These are phyloP conservation scores for Gliomastix tumulicola DNA, from an alignment of 2,329 filamentous ascomycete species.

Conservation along the genomic window DNA sequence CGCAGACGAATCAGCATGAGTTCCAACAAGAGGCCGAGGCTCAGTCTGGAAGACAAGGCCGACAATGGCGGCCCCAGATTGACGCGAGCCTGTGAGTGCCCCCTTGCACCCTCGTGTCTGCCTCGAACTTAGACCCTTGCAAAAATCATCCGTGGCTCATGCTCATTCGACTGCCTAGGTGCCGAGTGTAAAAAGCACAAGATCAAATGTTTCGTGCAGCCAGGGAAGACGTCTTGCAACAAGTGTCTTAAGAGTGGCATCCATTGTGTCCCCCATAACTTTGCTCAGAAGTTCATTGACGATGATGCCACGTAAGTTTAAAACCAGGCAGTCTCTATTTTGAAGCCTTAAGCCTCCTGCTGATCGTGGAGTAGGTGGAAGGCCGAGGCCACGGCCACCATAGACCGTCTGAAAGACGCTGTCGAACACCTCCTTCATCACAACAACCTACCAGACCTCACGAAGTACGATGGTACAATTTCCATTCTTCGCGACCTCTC, in stretches of 20 bases:
- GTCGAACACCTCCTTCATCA: slow-evolving; percentile 9
- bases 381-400: slow-evolving; percentile 5
- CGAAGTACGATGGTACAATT: slow-evolving; percentile 1
- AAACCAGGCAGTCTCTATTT: background rate
- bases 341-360: background rate
- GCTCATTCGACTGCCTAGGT: too few relatives aligned
- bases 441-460: slow-evolving; percentile 5
- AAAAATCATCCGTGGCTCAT: too few relatives aligned
- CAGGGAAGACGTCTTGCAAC: slow-evolving; percentile 4
- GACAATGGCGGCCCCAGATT: too few relatives aligned
- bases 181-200: slow-evolving; percentile 10
- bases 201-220: slow-evolving; percentile 8
- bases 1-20: too few relatives aligned
- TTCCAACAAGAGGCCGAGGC: too few relatives aligned
- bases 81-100: too few relatives aligned
- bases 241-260: slow-evolving; percentile 8
- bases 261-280: slow-evolving; percentile 8
- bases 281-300: slow-evolving; percentile 10
- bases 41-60: too few relatives aligned
- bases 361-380: slow-evolving; percentile 6
- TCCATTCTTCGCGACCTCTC: background rate
- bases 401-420: slow-evolving; percentile 7
- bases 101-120: too few relatives aligned
- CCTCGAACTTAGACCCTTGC: too few relatives aligned
- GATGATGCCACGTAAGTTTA: slow-evolving; percentile 7